Evolutionary conservation across 1,284 basidiomycete species (phyloP), one percentile per base, ranked within the genome.

Genomic region (Tremellales sp.): DNA sequence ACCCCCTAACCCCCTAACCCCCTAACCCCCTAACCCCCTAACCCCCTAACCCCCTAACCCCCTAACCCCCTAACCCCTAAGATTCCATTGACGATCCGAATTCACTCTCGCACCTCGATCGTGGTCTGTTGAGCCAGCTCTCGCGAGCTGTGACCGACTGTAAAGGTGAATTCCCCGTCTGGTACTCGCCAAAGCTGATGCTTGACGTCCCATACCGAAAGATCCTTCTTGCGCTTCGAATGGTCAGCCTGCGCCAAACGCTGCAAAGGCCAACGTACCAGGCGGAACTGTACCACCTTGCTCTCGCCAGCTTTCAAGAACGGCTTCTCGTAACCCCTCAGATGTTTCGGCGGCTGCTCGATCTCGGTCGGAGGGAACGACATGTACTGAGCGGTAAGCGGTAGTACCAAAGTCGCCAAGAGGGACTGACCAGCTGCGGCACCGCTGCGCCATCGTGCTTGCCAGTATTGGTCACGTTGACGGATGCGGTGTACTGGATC

Each of bases 381-480:
- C 56, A 76, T 60, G 57, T 76, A 76, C 74, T 75, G 47, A n/a
- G n/a, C n/a, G n/a, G n/a, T n/a, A n/a, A n/a, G 7, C 1, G 24
- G 40, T 12, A 21, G 5, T 15, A 10, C 15, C 19, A 22, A 4
- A 45, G 42, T 29, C n/a, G n/a, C n/a, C n/a, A n/a, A n/a, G n/a
- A n/a, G n/a, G 12, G 6, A 61, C 72, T 51, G 35, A 73, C 69
- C 13, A 77, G 64, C 59, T 79, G 78, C 1, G 72, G 71, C 2
- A 78, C 76, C 48, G 77, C 77, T 21, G 67, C 67, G 1, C 70
- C 78, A 0, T 51, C 57, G 4, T 65, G 53, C 2, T 62, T 48
- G 15, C 78, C 77, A 2, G 64, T 68, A 67, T 79, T 79, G 29
- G 60, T 68, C 21, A 79, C 66, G 3, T 68, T 65, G 3, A 72